These are phyloP conservation scores for Blastosporella zonata DNA, from an alignment of 1,284 basidiomycete genomes.

Conservation along the genomic window DNA sequence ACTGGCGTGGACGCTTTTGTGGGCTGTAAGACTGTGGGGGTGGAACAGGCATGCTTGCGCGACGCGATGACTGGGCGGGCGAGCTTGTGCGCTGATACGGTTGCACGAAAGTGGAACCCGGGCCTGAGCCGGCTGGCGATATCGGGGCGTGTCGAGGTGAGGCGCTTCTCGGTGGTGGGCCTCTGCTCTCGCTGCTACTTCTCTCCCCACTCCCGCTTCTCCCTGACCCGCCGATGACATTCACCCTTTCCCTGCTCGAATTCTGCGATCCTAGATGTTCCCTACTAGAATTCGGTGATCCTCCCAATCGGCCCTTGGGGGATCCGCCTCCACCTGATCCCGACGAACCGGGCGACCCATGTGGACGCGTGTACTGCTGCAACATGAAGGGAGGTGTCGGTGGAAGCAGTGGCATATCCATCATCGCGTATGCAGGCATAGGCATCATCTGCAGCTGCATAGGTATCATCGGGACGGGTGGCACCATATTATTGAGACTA, in stretches of 20 bases:
- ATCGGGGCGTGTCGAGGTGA: conserved; percentile 17
- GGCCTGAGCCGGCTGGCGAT: conserved; percentile 7
- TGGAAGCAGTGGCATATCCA: conserved; percentile 67
- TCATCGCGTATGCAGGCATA: conserved; percentile 32
- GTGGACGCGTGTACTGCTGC: conserved; percentile 43
- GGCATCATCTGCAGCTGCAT: conserved; percentile 27
- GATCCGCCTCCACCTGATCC: conserved; percentile 21
- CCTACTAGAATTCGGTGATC: conserved; percentile 28
- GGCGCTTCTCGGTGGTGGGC: conserved; percentile 12
- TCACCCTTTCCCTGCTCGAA: conserved; percentile 31
- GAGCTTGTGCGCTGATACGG: background rate
- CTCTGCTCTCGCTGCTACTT: conserved; percentile 5
- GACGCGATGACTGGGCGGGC: conserved; percentile 12
- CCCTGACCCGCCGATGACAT: conserved; percentile 14
- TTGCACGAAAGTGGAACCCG: background rate
- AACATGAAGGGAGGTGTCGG: conserved; percentile 75
- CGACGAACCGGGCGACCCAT: conserved; percentile 26
- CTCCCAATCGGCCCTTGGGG: conserved; percentile 14
- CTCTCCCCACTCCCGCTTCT: conserved; percentile 11
- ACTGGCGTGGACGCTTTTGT: conserved; percentile 13
- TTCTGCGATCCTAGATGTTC: conserved; percentile 24
- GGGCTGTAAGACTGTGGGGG: conserved; percentile 4
- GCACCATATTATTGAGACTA: conserved; percentile 30
- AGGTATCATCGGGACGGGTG: conserved; percentile 20
- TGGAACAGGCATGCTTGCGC: conserved; percentile 18